phyloP scores from a whole-genome alignment of 345 rosid genomes.

The Eucalyptus cloeziana region DNA sequence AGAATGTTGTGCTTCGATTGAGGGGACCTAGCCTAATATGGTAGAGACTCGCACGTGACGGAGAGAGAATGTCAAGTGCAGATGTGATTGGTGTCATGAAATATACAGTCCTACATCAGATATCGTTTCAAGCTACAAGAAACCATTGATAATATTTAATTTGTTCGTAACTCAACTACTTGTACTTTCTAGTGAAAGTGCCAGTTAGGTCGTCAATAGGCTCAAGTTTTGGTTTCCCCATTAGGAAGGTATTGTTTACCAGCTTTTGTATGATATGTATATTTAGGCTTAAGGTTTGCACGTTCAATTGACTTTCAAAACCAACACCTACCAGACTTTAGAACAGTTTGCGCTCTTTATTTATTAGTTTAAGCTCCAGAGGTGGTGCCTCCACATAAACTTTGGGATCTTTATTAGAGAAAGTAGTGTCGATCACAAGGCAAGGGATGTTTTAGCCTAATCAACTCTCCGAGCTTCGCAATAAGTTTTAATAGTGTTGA shows the following conservation, averaged over 20 bases:
- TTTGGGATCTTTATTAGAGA: neutral
- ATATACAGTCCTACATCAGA: fast-evolving
- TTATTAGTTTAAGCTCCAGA: neutral
- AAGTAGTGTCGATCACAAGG: neutral
- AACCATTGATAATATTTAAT: neutral
- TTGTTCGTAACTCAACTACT: neutral
- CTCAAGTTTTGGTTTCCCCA: too few relatives aligned
- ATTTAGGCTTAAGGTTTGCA: too few relatives aligned
- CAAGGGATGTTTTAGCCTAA: neutral
- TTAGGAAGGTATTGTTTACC: too few relatives aligned
- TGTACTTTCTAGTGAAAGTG: too few relatives aligned
- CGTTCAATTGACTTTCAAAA: neutral
- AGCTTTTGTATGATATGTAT: too few relatives aligned
- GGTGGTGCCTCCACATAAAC: neutral
- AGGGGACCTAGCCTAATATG: too few relatives aligned
- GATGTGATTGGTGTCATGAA: neutral
- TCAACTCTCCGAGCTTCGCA: fast-evolving
- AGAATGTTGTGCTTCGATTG: too few relatives aligned
- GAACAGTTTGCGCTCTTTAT: fast-evolving
- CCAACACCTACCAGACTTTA: neutral
- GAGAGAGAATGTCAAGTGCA: neutral
- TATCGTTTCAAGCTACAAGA: neutral
- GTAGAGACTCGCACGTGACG: fast-evolving
- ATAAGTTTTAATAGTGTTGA: neutral
- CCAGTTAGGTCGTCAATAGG: fast-evolving